Evolutionary conservation across 1,139 yeast genomes (phyloP).

Genomic region (Taphrina flavorubra): DNA sequence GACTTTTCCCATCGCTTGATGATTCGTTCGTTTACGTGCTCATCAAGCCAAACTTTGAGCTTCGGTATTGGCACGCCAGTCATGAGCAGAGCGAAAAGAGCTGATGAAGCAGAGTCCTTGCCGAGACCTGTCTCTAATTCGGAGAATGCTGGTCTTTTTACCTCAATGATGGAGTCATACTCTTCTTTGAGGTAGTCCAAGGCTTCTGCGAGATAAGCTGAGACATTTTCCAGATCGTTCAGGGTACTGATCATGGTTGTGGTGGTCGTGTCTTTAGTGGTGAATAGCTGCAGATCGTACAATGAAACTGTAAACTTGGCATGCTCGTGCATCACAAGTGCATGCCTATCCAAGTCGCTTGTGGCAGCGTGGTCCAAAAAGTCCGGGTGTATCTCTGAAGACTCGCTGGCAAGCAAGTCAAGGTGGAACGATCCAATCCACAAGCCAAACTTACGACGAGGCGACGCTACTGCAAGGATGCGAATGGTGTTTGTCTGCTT

Average conservation of each 20-base stretch:
- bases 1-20: constrained; percentile 61
- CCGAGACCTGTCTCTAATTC: constrained; percentile 22
- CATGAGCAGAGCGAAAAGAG: constrained; percentile 44
- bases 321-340: background rate
- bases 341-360: constrained; percentile 5
- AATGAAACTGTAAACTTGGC: background rate
- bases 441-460: background rate
- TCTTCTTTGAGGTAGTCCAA: constrained; percentile 40
- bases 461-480: constrained; percentile 9
- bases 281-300: constrained; percentile 12
- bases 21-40: constrained; percentile 61
- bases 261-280: background rate
- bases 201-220: constrained; percentile 43
- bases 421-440: constrained; percentile 20
- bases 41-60: constrained; percentile 58
- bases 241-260: constrained; percentile 16
- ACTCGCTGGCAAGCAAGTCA: background rate
- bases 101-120: constrained; percentile 17
- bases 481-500: constrained; percentile 6
- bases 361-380: constrained; percentile 2
- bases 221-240: constrained; percentile 34
- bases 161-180: constrained; percentile 41
- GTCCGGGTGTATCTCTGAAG: background rate
- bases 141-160: constrained; percentile 9
- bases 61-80: constrained; percentile 49